These are phyloP conservation scores for Colletotrichum chrysophilum DNA, from an alignment of 2,329 filamentous ascomycete species.

Conservation along the genomic window DNA sequence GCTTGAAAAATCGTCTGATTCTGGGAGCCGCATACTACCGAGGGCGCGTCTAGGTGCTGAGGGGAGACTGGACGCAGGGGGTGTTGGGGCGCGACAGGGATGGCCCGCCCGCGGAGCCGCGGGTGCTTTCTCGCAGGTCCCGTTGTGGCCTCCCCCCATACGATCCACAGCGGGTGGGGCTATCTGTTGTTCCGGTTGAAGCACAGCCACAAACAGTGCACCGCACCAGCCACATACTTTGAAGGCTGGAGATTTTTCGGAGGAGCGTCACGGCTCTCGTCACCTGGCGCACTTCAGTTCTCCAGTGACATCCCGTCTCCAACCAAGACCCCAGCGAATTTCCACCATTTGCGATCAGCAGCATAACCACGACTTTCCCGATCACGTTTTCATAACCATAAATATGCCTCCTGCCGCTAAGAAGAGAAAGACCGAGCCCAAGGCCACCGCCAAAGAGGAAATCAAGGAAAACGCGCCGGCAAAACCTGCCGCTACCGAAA, in stretches of 20 bases:
- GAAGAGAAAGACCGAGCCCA: conserved; percentile 46
- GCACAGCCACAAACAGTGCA: background rate
- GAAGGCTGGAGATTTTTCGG: background rate
- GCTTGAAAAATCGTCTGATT: conserved; percentile 9
- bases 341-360: background rate
- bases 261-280: background rate
- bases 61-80: background rate
- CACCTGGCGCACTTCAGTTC: background rate
- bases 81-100: conserved; percentile 5
- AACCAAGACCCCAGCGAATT: background rate
- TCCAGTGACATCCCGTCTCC: background rate
- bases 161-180: background rate
- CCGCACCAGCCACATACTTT: background rate
- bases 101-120: conserved; percentile 17
- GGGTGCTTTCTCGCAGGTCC: conserved; percentile 11
- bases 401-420: conserved; percentile 48
- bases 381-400: background rate
- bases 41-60: background rate
- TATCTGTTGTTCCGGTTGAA: background rate
- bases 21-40: conserved; percentile 4
- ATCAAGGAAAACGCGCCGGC: conserved; percentile 1
- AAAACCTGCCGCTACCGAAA: conserved; percentile 22
- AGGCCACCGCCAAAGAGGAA: conserved; percentile 23
- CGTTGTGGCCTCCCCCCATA: background rate
- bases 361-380: background rate